Base-by-base conservation (phyloP, 1,284 basidiomycete genomes). In the Sporisorium scitamineum region DNA sequence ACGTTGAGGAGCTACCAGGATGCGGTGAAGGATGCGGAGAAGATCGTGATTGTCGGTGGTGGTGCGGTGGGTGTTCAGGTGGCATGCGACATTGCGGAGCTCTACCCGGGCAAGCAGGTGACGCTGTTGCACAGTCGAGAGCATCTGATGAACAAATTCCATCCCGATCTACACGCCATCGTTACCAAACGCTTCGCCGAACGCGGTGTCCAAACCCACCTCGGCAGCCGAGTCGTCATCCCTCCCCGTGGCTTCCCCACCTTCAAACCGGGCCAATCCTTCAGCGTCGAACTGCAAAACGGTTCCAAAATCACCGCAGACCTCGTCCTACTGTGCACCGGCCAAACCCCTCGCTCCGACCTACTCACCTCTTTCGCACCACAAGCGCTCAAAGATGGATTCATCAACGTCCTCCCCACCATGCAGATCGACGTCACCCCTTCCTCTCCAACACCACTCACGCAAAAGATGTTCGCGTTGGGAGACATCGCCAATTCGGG, bases 11-110 rank as follows among this genome's bases (percentile, higher is more conserved):
- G 45, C 3, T 66, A 70, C 9, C 82, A 85, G 51, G 61, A 75
- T 11, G 67, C 71, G 1, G 73, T 85, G 16, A 47, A 53, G 13
- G 61, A 62, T 8, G 80, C 80, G 14, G 16, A 71, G 5, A 54
- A 80, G 8, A 78, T 84, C 48, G 77, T 85, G 10, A 55, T 85
- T 14, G 78, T 85, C 3, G 84, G 84, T 9, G 83, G 83, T 13
- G 84, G 83, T 16, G 83, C 84, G 5, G 69, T 85, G 10, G 84
- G 84, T 34, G 84, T 84, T 1, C 76, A 84, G 45, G 70, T 80
- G 6, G 84, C 84, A 0, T 70, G 63, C 8, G 84, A 85, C 53
- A 84, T 84, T 32, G 70, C 77, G 0, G 77, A 73, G 24, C 57
- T 82, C 20, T 80, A 80, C 60, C 60, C 68, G 2, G 26, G 20